Base-by-base conservation (phyloP, 148 eudicot genomes). In the Linanthus parryae region DNA sequence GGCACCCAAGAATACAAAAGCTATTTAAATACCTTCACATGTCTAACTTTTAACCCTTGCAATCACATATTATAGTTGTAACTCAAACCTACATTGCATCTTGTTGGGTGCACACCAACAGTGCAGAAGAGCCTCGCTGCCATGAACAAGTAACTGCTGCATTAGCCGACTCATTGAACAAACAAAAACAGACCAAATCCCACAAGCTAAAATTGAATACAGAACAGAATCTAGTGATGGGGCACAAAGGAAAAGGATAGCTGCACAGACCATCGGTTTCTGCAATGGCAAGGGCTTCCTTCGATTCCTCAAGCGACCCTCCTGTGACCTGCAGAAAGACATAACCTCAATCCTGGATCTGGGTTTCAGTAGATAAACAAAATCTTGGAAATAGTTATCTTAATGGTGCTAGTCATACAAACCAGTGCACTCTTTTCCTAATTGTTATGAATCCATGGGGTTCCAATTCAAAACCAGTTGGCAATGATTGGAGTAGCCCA, bases 101-200 rank as follows among this genome's bases (percentile, higher is more conserved):
- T 72, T 61, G 99, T 92, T 8, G 99, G 99, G 68, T 92, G 99
- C 67, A 92, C 99, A 27, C 99, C 99, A 63, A 92, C 96, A 12
- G 99, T 92, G 59, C 96, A 92, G 68, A 92, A 92, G 46, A 92
- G 81, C 65, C 96, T 67, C 38, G 91, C 99, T 92, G 77, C 72
- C 62, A 44, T 22, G 64, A 59, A 59, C 15, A 73, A 65, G 20
- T 54, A 49, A 56, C 16, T 39, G 44, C 29, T 56, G 37, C 16
- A 47, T 64, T 21, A 64, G 56, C 41, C 36, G 54, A 36, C 42
- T 35, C 60, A 36, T 16, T 6, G 25, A 54, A 25, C 31, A 30
- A 28, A 38, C 14, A 13, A n/a, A 21, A 58, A 3, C 14, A 47
- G 22, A 5, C 54, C 25, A 12, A 27, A 6, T 23, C 11, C 34